These are phyloP conservation scores for Atractiella rhizophila DNA, from an alignment of 768 basidiomycete species.

Conservation along the genomic window DNA sequence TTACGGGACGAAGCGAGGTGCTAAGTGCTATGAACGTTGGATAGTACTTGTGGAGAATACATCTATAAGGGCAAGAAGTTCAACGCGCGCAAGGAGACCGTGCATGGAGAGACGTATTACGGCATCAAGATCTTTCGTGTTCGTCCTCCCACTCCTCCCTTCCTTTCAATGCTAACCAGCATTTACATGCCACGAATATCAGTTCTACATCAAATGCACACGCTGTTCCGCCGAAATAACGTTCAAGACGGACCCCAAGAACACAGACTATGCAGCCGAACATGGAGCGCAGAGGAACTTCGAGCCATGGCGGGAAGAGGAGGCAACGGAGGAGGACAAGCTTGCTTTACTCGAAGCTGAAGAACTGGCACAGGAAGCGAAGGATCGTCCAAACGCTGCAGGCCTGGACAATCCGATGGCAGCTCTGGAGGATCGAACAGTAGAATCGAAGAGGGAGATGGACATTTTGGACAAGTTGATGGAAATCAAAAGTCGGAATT, in stretches of 20 bases:
- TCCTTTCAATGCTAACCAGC: slow-evolving; percentile 11
- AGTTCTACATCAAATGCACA: slow-evolving; percentile 44
- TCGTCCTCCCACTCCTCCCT: background rate
- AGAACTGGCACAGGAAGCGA: slow-evolving; percentile 60
- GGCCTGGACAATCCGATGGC: slow-evolving; percentile 93
- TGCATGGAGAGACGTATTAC: slow-evolving; percentile 87
- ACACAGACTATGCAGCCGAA: slow-evolving; percentile 76
- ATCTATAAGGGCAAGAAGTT: slow-evolving; percentile 99
- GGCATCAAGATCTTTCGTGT: slow-evolving; percentile 48
- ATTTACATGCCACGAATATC: no score
- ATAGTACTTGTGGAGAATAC: slow-evolving; percentile 60
- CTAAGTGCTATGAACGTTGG: background rate
- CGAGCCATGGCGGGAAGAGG: slow-evolving; percentile 84
- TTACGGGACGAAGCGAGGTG: background rate
- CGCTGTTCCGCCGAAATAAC: slow-evolving; percentile 94
- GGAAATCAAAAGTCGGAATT: slow-evolving; percentile 64
- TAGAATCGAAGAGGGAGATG: slow-evolving; percentile 91
- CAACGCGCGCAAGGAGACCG: slow-evolving; percentile 95
- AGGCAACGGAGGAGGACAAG: slow-evolving; percentile 49
- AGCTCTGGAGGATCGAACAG: slow-evolving; percentile 69
- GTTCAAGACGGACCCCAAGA: slow-evolving; percentile 97
- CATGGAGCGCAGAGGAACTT: slow-evolving; percentile 95
- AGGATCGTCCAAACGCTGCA: slow-evolving; percentile 63
- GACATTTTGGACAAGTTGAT: slow-evolving; percentile 87
- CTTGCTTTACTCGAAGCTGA: slow-evolving; percentile 67